These are phyloP conservation scores for Hypoxylon intermedium DNA, from an alignment of 495 filamentous ascomycete species.

Conservation along the genomic window DNA sequence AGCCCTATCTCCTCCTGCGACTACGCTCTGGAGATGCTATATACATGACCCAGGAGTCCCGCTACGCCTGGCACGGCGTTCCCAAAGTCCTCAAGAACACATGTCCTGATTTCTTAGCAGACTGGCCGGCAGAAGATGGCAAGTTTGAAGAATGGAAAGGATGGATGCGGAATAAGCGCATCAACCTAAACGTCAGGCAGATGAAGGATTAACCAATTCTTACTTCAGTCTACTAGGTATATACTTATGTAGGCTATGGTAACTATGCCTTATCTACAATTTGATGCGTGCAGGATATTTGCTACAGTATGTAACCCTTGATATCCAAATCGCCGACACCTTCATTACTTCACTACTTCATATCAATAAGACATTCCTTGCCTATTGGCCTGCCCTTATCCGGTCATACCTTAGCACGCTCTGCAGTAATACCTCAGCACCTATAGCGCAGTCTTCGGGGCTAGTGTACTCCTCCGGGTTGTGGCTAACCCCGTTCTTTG, in stretches of 20 bases:
- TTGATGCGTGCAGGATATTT: neutral
- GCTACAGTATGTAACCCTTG: neutral
- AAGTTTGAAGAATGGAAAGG: conserved; percentile 71
- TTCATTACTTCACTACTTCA: neutral
- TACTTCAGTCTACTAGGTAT: neutral
- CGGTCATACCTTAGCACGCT: conserved; percentile 49
- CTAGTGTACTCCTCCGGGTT: conserved; percentile 58
- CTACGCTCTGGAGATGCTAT: conserved; percentile 82
- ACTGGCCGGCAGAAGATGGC: conserved; percentile 72
- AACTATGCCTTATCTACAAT: neutral
- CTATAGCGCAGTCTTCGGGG: conserved; percentile 50
- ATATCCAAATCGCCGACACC: neutral
- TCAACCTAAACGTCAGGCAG: conserved; percentile 92
- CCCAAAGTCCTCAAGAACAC: conserved; percentile 78
- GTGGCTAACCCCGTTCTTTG: conserved; percentile 56
- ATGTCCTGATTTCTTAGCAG: conserved; percentile 73
- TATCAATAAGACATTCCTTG: neutral
- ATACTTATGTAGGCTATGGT: neutral
- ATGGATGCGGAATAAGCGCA: conserved; percentile 84
- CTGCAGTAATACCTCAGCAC: conserved; percentile 48
- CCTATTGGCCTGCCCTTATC: conserved; percentile 25
- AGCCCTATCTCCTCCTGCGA: conserved; percentile 65
- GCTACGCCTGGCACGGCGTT: conserved; percentile 94
- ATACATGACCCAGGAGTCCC: conserved; percentile 77
- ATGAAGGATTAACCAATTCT: conserved; percentile 66